These are phyloP conservation scores for Verticillium albo-atrum DNA, from an alignment of 2,329 filamentous ascomycete genomes.

Conservation along the genomic window DNA sequence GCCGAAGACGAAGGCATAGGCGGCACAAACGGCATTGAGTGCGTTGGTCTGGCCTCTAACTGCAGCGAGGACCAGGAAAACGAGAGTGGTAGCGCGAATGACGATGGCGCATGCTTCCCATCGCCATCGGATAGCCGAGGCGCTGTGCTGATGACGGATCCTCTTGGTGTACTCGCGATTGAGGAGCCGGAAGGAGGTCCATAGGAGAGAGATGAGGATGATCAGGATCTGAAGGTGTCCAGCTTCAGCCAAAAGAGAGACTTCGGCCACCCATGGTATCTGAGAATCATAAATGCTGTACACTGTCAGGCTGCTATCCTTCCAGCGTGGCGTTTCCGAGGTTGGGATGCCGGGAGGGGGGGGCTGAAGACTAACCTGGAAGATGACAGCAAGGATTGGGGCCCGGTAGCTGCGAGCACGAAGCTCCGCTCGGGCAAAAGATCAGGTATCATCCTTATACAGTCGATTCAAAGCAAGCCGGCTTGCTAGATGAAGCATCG, in stretches of 20 bases:
- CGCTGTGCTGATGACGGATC: conserved; percentile 19
- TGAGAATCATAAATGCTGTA: background rate
- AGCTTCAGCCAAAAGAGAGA: conserved; percentile 23
- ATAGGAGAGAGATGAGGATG: conserved; percentile 30
- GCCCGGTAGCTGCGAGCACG: background rate
- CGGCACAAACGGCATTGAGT: conserved; percentile 29
- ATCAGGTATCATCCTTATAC: background rate
- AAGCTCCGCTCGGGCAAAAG: background rate
- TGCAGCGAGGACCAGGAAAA: conserved; percentile 32
- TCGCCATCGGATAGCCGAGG: conserved; percentile 32
- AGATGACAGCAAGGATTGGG: background rate
- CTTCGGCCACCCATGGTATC: background rate
- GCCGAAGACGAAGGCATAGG: conserved; percentile 39
- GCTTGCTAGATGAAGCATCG: background rate
- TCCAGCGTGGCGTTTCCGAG: background rate
- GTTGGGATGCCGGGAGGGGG: too few species aligned
- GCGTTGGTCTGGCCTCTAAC: conserved; percentile 26
- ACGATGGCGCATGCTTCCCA: conserved; percentile 40
- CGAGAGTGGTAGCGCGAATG: conserved; percentile 31
- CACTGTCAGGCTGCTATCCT: background rate
- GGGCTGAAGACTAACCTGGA: background rate
- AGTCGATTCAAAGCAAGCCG: background rate
- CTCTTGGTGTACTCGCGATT: conserved; percentile 23
- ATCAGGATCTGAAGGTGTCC: conserved; percentile 34
- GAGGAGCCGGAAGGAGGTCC: conserved; percentile 27